Evolutionary conservation across 2,329 filamentous ascomycete species (phyloP).

Genomic region (Mollisia scopiformis): DNA sequence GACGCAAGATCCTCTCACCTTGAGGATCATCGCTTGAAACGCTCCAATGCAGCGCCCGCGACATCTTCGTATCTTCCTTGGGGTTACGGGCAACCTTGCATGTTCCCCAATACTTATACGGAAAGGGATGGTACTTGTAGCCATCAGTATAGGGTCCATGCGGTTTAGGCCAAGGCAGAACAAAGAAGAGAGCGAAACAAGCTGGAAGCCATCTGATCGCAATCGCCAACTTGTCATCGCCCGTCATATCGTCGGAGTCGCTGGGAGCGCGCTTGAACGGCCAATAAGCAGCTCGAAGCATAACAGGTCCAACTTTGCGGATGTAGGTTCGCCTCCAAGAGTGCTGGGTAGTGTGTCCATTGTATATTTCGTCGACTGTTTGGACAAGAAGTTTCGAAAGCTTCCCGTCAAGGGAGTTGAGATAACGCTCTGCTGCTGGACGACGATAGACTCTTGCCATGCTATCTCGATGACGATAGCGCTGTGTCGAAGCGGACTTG

Average conservation of each 20-base stretch:
- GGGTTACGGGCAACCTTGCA: constrained; percentile 5
- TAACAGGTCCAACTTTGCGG: constrained; percentile 2
- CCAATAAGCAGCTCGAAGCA: constrained; percentile 6
- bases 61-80: constrained; percentile 2
- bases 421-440: constrained; percentile 1
- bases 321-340: constrained; percentile 7
- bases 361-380: constrained; percentile 4
- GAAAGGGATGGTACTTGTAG: neutral
- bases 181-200: constrained; percentile 3
- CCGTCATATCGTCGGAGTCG: neutral
- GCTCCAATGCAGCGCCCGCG: constrained; percentile 2
- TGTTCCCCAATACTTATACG: constrained; percentile 6
- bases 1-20: neutral
- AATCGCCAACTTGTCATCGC: constrained; percentile 3
- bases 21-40: neutral
- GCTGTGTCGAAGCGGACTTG: neutral
- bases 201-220: constrained; percentile 6
- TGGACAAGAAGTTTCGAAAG: constrained; percentile 3
- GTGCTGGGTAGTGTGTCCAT: neutral
- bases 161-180: neutral
- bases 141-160: neutral
- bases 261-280: neutral
- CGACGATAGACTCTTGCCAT: constrained; percentile 2
- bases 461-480: neutral
- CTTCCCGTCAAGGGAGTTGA: neutral